These are phyloP conservation scores for Boletales sp. DNA, from an alignment of 768 basidiomycete species.

Conservation along the genomic window DNA sequence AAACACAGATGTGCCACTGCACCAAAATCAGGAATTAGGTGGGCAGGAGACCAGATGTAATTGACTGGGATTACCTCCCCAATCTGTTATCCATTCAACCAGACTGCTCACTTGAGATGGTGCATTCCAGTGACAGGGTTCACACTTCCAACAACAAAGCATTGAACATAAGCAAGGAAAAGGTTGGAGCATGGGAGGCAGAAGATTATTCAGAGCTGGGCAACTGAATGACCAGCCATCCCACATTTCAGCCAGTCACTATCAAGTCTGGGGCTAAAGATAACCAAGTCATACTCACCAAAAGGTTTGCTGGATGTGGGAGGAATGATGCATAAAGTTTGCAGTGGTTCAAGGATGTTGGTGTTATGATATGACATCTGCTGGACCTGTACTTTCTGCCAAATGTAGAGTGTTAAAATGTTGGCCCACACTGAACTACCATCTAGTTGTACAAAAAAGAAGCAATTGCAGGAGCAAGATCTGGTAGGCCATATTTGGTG, in stretches of 20 bases:
- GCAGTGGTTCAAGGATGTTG: conserved; percentile 11
- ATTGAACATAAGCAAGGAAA: conserved; percentile 26
- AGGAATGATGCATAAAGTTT: neutral
- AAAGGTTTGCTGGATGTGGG: conserved; percentile 4
- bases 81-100: conserved; percentile 11
- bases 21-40: conserved; percentile 29
- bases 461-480: neutral
- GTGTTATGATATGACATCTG: conserved; percentile 19
- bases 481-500: neutral
- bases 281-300: conserved; percentile 13
- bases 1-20: conserved; percentile 20
- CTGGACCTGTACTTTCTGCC: conserved; percentile 26
- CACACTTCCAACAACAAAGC: conserved; percentile 16
- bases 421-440: neutral
- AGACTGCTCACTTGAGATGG: conserved; percentile 16
- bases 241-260: conserved; percentile 14
- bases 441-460: neutral
- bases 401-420: conserved; percentile 20
- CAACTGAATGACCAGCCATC: conserved; percentile 15
- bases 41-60: conserved; percentile 18
- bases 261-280: conserved; percentile 7
- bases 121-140: conserved; percentile 22
- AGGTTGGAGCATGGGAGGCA: neutral
- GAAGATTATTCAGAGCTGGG: conserved; percentile 19
- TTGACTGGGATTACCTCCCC: conserved; percentile 29